Base-by-base conservation (phyloP, 768 basidiomycete genomes). In the Cyclocybe cylindracea region DNA sequence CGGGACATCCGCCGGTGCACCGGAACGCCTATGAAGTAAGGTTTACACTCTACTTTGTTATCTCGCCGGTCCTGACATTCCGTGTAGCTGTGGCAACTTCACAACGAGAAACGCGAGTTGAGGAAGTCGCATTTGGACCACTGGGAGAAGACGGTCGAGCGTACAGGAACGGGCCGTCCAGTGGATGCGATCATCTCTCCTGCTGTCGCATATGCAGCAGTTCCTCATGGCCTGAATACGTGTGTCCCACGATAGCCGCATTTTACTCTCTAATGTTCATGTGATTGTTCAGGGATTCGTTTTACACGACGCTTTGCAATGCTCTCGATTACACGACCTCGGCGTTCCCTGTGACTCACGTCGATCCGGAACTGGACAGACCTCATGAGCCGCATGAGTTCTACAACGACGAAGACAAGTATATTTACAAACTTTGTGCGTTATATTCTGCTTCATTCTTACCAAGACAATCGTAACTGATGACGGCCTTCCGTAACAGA, bases 151-250 rank as follows among this genome's bases (percentile, higher is more conserved):
- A 85, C 86, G 0, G 66, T 66, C 0, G 54, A 49, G 3, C 56
- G 55, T 4, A 89, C 87, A 0, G 80, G 78, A 0, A 89, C 86
- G 1, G 85, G 84, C 0, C 73, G 89, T 0, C 85, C 87, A 4
- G 75, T 91, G 24, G 89, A 91, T 59, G 87, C 86, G 1, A 83
- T 91, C 50, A 85, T 91, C 18, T 75, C 77, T 1, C 84, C 89
- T 7, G 79, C 72, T 0, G 79, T 82, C 6, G 78, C 86, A 3
- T 83, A 76, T 61, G 72, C 79, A 1, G 84, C 87, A 0, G 72
- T 82, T 3, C 86, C 83, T 6, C 86, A 87, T 62, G 87, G 85
- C 2, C 62, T 73, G 48, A 79, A 80, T 55, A 75, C 61, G 85
- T 86, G 38, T 13, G 66, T 58, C 8, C 19, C 37, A 44, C 7